A percentile compares a stretch with the other conserved stretches of the same genome.
Evolutionary conservation across 2,329 filamentous ascomycete species (phyloP).

Genomic region (Colletotrichum lini): DNA sequence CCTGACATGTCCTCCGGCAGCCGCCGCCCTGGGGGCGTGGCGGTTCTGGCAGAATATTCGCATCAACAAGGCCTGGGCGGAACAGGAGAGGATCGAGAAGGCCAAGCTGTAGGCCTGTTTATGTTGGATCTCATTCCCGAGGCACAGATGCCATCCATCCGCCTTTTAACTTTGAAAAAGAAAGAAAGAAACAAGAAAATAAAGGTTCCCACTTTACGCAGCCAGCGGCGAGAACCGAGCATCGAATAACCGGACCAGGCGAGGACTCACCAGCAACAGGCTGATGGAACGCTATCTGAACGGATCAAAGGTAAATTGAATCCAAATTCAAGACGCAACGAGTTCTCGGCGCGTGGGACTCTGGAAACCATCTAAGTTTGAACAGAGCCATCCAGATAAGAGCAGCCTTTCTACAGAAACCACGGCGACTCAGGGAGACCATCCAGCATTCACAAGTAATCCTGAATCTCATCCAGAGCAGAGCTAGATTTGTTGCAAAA

Average conservation of each 20-base stretch:
- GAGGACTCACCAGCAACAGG: too few species aligned
- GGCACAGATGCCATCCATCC: not conserved
- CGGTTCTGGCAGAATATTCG: constrained; percentile 80
- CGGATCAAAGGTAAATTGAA: not conserved
- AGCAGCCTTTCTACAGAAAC: not conserved
- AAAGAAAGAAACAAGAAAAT: not conserved
- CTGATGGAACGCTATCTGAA: not conserved
- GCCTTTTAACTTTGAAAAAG: too few species aligned
- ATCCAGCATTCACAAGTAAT: not conserved
- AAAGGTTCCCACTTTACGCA: not conserved
- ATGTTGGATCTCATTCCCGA: not conserved
- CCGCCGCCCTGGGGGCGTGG: constrained; percentile 77
- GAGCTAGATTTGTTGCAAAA: not conserved
- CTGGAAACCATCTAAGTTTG: not conserved
- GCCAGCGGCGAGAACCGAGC: not conserved
- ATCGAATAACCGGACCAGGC: not conserved
- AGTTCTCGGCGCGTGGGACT: not conserved
- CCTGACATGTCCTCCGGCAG: constrained; percentile 81
- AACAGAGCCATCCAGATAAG: not conserved
- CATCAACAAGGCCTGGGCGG: constrained; percentile 80
- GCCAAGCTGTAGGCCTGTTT: constrained; percentile 55
- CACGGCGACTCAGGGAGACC: not conserved
- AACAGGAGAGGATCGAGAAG: constrained; percentile 64
- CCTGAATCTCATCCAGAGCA: not conserved
- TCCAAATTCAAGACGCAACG: not conserved